Conservation (phyloP, 2,329 filamentous ascomycete genomes). For the Neonectria coccinea region DNA sequence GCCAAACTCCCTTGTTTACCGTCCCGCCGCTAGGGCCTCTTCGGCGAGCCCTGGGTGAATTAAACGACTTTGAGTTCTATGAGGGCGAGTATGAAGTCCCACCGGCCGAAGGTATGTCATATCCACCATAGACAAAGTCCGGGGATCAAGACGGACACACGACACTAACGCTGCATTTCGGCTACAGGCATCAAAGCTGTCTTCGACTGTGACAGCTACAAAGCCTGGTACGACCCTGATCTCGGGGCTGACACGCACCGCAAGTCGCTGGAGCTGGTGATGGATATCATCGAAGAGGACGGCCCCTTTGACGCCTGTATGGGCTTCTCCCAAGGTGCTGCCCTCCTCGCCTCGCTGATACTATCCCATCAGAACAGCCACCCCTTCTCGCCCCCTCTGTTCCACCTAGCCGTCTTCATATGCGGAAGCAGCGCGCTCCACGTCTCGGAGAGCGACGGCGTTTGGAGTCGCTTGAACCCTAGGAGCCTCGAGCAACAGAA, state of each 20-base stretch:
- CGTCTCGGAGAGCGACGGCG: slow-evolving; percentile 1
- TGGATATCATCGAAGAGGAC: slow-evolving; percentile 13
- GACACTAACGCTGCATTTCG: not conserved
- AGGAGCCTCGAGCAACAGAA: not conserved
- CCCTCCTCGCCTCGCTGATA: slow-evolving; percentile 12
- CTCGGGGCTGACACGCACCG: slow-evolving; percentile 8
- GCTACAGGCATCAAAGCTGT: slow-evolving; percentile 5
- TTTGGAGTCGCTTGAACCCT: slow-evolving; percentile 11
- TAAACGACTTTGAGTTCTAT: slow-evolving; percentile 17
- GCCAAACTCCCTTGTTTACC: not conserved
- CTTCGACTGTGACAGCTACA: slow-evolving; percentile 11
- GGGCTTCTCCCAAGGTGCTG: slow-evolving; percentile 19
- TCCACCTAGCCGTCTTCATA: slow-evolving; percentile 18
- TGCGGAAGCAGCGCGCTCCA: slow-evolving; percentile 17
- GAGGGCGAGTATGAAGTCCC: slow-evolving; percentile 12
- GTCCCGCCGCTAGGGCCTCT: not conserved
- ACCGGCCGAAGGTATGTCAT: slow-evolving; percentile 12
- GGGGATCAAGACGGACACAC: not conserved
- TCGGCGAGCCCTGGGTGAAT: slow-evolving; percentile 1
- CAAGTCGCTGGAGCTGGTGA: slow-evolving; percentile 2
- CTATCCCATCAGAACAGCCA: slow-evolving; percentile 5
- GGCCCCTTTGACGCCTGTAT: slow-evolving; percentile 18
- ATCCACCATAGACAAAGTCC: too few species aligned
- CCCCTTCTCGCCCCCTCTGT: slow-evolving; percentile 2
- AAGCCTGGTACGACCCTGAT: slow-evolving; percentile 16